These are phyloP conservation scores for Populus davidiana DNA, from an alignment of 345 rosid genomes.

Conservation along the genomic window DNA sequence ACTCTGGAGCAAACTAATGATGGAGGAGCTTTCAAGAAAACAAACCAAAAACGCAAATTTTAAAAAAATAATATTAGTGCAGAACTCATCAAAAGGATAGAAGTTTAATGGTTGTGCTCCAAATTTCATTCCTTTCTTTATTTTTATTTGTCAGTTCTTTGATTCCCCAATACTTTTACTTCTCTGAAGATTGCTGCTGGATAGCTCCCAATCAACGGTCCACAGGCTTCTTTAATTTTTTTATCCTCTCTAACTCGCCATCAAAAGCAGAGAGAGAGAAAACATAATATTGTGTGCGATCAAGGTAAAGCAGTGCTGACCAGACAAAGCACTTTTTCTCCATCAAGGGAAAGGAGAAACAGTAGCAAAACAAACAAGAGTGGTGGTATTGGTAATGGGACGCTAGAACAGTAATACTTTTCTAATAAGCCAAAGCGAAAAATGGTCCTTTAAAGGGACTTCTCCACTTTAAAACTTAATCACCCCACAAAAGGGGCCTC, in stretches of 20 bases:
- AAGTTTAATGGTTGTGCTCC: conserved; percentile 17
- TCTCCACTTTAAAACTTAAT: conserved; percentile 41
- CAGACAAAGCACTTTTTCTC: conserved; percentile 51
- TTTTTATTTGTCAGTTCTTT: conserved; percentile 9
- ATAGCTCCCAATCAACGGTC: conserved; percentile 36
- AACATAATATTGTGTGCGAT: conserved; percentile 9
- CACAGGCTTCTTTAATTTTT: conserved; percentile 21
- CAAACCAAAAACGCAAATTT: conserved; percentile 9
- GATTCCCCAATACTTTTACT: not conserved
- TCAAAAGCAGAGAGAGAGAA: conserved; percentile 45
- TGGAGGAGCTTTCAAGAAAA: conserved; percentile 29
- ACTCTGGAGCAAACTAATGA: conserved; percentile 13
- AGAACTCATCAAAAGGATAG: conserved; percentile 39
- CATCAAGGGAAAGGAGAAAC: conserved; percentile 28
- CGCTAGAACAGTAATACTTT: conserved; percentile 22
- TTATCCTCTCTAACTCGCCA: conserved; percentile 13
- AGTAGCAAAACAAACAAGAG: conserved; percentile 12
- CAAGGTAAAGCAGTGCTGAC: conserved; percentile 45
- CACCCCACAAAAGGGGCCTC: conserved; percentile 40
- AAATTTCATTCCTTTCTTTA: not conserved
- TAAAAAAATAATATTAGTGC: not conserved
- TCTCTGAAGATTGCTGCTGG: conserved; percentile 21
- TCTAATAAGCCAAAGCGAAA: conserved; percentile 42
- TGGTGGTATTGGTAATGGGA: conserved; percentile 1
- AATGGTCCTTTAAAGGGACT: conserved; percentile 63